A percentile compares a stretch with the other conserved stretches of the same genome.
Conservation (phyloP, 306 rosid species). For the Biancaea sappan region DNA sequence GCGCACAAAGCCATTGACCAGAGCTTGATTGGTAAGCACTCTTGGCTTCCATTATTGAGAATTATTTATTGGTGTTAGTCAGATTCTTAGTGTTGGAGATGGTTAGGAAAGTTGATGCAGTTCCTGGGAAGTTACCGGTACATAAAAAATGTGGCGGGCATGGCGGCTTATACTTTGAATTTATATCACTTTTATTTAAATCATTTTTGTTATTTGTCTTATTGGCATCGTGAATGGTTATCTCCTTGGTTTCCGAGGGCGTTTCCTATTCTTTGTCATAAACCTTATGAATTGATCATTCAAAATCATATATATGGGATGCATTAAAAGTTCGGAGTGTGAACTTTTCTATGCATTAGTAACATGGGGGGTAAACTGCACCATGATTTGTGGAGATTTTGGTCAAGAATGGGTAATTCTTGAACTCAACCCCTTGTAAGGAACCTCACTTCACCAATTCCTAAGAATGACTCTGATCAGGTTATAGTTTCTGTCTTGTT, state of each 20-base stretch:
- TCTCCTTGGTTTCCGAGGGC: neutral
- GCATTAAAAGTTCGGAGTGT: neutral
- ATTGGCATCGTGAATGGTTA: neutral
- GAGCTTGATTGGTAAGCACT: constrained; percentile 62
- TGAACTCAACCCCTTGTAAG: neutral
- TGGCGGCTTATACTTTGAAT: neutral
- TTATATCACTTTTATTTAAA: neutral
- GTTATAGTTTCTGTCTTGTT: constrained; percentile 23
- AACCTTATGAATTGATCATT: neutral
- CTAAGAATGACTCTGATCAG: neutral
- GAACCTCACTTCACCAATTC: neutral
- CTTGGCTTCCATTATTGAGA: neutral
- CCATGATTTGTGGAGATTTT: neutral
- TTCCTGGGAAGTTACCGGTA: neutral
- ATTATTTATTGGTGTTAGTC: neutral
- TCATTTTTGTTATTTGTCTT: neutral
- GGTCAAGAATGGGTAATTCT: neutral
- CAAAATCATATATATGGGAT: neutral
- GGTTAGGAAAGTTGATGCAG: neutral
- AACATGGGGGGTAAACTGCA: neutral
- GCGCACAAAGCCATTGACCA: constrained; percentile 41
- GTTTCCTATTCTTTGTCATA: neutral
- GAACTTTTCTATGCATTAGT: neutral
- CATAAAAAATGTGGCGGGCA: neutral
- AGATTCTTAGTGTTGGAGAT: constrained; percentile 35